phyloP scores from a whole-genome alignment of 108 stramenopile genomes.

The Cyclotella atomus region DNA sequence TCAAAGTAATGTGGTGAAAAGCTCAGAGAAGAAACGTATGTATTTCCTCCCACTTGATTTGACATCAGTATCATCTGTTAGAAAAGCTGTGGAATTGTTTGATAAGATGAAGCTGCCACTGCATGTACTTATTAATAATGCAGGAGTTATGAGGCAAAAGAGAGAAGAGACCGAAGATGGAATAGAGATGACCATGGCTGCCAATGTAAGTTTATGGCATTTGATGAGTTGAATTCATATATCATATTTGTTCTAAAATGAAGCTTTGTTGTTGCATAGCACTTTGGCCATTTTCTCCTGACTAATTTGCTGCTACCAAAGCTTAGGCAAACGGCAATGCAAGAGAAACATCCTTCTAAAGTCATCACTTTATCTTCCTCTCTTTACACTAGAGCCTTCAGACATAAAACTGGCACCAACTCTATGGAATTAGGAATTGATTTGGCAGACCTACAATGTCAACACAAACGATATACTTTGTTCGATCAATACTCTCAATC shows the following conservation, averaged over 20 bases:
- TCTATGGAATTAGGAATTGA: slow-evolving; percentile 64
- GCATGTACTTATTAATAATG: slow-evolving; percentile 86
- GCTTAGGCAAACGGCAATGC: slow-evolving; percentile 35
- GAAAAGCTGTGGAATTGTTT: slow-evolving; percentile 36
- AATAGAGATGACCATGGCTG: slow-evolving; percentile 81
- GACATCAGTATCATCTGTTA: slow-evolving; percentile 58
- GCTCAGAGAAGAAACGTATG: slow-evolving; percentile 23
- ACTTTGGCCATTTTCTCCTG: slow-evolving; percentile 86
- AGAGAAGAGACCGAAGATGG: slow-evolving; percentile 63
- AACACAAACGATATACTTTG: slow-evolving; percentile 60
- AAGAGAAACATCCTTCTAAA: slow-evolving; percentile 28
- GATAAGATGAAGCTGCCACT: slow-evolving; percentile 29
- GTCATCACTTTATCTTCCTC: slow-evolving; percentile 47
- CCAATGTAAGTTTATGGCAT: slow-evolving; percentile 73
- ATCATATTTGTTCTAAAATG: background rate
- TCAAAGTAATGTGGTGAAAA: background rate
- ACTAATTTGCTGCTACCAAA: slow-evolving; percentile 65
- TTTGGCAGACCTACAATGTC: slow-evolving; percentile 75
- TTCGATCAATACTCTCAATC: slow-evolving; percentile 89
- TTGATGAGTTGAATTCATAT: no score
- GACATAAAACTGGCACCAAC: background rate
- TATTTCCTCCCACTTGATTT: slow-evolving; percentile 66
- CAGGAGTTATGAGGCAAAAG: slow-evolving; percentile 83
- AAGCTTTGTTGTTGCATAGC: slow-evolving; percentile 18
- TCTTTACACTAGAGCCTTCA: slow-evolving; percentile 19